Evolutionary conservation across 129 eudicot genomes (phyloP), one percentile per base, ranked within the genome.

Genomic region (Chrysanthemum seticuspe): DNA sequence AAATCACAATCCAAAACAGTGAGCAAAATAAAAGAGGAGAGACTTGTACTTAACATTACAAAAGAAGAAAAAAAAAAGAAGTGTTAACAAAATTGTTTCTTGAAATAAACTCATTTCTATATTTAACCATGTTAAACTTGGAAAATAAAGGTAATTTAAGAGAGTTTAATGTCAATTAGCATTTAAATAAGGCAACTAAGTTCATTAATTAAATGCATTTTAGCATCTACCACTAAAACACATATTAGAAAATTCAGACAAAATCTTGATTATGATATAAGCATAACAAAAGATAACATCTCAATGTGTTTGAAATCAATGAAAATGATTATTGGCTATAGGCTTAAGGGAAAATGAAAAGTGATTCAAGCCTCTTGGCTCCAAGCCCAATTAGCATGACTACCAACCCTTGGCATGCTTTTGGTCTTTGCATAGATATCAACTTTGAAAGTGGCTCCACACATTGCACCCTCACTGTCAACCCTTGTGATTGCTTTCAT

Each of bases 331-430:
- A 40, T 40, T 40, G 47, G 5, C 27, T 58, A 16, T 68, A 60
- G 74, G 15, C 68, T 59, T 47, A 21, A 59, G 13, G 47, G 45
- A 62, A 29, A 62, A 27, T 14, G 2, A 40, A 64, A 7, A 34
- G 10, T 40, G 44, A 65, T 31, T 34, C 77, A 73, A 58, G 79
- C 83, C 31, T 83, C 56, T 78, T 86, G 84, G 48, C 84, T 86
- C 94, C 91, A 90, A 63, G 90, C 84, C 98, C 97, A 93, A 71
- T 93, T 90, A 51, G 96, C 87, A 60, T 82, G 85, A 86, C 98
- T 93, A 58, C 98, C 96, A 56, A 93, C 98, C 53, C 98, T 78
- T n/a, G 98, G 92, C 89, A 93, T 87, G 85, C 85, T 82, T 60
- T 83, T 79, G 52, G 84, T 78, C 83, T 84, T 91, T 19, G 92